Evolutionary conservation across 2,329 filamentous ascomycete species (phyloP), one percentile per base, ranked within the genome.

Genomic region (Xylaria polymorpha): DNA sequence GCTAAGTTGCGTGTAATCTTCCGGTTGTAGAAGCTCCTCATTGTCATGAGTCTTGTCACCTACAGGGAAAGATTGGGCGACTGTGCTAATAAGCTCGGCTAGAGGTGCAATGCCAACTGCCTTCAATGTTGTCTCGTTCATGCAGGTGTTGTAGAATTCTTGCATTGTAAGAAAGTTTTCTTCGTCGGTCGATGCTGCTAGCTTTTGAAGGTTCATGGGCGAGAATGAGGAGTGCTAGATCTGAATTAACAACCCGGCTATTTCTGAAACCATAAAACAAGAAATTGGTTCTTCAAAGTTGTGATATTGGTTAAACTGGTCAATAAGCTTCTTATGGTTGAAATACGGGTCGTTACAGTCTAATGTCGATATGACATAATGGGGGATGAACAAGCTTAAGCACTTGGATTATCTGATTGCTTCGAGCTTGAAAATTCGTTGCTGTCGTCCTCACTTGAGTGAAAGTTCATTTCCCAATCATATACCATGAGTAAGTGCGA

Each of bases 151-250:
- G 74, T 92, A 93, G 0, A 85, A 87, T 55, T 84, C 79, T 77
- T 91, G 87, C 75, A 93, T 81, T 78, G 91, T 90, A 69, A 87
- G 80, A 74, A 92, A 92, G 75, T 92, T 93, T 37, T 85, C 79
- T 74, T 87, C 82, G 66, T 91, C 88, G 0, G 82, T 80, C 3
- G 82, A 83, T 51, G 82, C 81, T 14, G 80, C 75, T 1, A 77
- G 59, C 10, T 74, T 70, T 9, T 72, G 62, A 12, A 85, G 77
- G 59, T 81, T 79, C 61, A 75, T 75, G 20, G 82, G 84, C 53
- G 84, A 87, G 71, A 86, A 86, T 61, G 79, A 79, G 5, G 85
- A 86, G 71, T 85, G 84, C 83, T 85, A 71, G 73, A 41, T 12
- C 20, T 3, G 18, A 12, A 56, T 77, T 69, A 75, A 72, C 59